Conservation (phyloP, 345 rosid genomes). For the Aquilaria yunnanensis region DNA sequence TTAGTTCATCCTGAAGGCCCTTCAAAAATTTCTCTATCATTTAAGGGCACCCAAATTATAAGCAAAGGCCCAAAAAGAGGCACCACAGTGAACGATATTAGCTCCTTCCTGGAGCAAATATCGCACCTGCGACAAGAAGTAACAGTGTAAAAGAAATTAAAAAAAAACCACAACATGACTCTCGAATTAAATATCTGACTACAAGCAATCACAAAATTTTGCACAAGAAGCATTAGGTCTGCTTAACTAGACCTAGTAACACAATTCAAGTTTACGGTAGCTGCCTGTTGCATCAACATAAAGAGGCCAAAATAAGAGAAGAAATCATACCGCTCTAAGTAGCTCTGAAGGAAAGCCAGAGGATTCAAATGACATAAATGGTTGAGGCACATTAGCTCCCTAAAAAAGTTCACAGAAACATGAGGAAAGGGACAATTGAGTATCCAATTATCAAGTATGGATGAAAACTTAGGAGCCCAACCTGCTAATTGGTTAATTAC, state of each 20-base stretch:
- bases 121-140: slow-evolving; percentile 91
- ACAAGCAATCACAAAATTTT: slow-evolving; percentile 25
- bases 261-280: background rate
- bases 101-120: slow-evolving; percentile 97
- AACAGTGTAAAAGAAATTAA: slow-evolving; percentile 42
- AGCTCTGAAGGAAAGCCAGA: slow-evolving; percentile 80
- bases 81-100: slow-evolving; percentile 99
- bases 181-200: slow-evolving; percentile 44
- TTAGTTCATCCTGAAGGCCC: slow-evolving; percentile 55
- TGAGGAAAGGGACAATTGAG: background rate
- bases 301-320: slow-evolving; percentile 3
- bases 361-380: slow-evolving; percentile 63
- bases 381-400: slow-evolving; percentile 77
- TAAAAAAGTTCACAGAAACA: slow-evolving; percentile 11
- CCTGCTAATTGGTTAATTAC: too few relatives aligned
- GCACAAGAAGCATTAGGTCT: slow-evolving; percentile 7
- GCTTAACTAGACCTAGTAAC: slow-evolving; percentile 1
- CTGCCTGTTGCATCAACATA: background rate
- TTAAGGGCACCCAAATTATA: slow-evolving; percentile 67
- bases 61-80: slow-evolving; percentile 65
- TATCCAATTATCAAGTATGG: background rate
- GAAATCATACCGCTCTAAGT: slow-evolving; percentile 71
- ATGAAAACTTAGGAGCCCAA: too few relatives aligned
- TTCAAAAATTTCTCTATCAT: slow-evolving; percentile 64
- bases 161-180: slow-evolving; percentile 49